Percentiles rank a stretch among this genome's conserved stretches.
phyloP scores from a whole-genome alignment of 1,139 yeast genomes.

The Insectozyma bohioensis region DNA sequence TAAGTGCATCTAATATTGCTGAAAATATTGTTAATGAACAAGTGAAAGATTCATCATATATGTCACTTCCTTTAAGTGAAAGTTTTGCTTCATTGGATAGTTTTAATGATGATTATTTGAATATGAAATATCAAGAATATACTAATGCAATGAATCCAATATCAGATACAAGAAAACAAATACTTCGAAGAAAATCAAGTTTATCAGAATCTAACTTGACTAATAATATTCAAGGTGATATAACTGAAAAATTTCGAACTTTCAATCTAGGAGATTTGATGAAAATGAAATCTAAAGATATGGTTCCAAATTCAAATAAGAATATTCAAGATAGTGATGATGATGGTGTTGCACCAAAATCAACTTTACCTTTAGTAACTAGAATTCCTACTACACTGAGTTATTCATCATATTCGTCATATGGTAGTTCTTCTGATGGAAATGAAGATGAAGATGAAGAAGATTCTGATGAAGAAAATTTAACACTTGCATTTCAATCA shows the following conservation, averaged over 20 bases:
- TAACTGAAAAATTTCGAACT: conserved; percentile 35
- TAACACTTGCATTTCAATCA: conserved; percentile 53
- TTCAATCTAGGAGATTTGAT: conserved; percentile 42
- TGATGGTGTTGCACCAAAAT: conserved; percentile 25
- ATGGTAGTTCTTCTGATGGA: conserved; percentile 10
- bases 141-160: conserved; percentile 15
- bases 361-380: conserved; percentile 12
- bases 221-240: conserved; percentile 11
- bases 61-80: conserved; percentile 63
- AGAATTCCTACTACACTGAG: conserved; percentile 5
- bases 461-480: conserved; percentile 43
- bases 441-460: conserved; percentile 21
- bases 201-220: conserved; percentile 15
- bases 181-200: conserved; percentile 14
- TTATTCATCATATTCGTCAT: conserved; percentile 14
- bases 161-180: conserved; percentile 5
- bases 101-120: conserved; percentile 57
- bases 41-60: conserved; percentile 34
- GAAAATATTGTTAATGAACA: conserved; percentile 1
- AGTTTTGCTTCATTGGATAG: conserved; percentile 80
- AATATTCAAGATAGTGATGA: conserved; percentile 13
- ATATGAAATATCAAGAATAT: conserved; percentile 36
- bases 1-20: conserved; percentile 19
- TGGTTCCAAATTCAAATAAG: too few species aligned
- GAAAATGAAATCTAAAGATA: conserved; percentile 20